These are phyloP conservation scores for Spergularia marina DNA, from an alignment of 148 eudicot genomes.

Conservation along the genomic window DNA sequence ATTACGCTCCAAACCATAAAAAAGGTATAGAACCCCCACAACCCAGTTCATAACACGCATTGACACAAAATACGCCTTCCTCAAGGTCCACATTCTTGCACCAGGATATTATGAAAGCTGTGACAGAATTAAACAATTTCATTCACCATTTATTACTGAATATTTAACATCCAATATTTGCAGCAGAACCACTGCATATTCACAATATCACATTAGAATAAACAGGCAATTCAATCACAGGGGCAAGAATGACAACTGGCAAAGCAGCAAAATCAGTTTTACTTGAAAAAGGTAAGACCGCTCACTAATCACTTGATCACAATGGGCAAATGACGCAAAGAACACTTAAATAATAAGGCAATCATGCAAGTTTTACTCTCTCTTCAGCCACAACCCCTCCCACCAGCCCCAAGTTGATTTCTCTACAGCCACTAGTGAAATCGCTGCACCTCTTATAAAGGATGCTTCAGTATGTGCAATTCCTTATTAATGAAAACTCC, in stretches of 20 bases:
- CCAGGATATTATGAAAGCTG: constrained; percentile 71
- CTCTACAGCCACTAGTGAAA: too few species aligned
- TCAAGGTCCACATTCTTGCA: constrained; percentile 86
- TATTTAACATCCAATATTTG: constrained; percentile 13
- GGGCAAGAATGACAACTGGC: neutral
- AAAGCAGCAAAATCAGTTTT: neutral
- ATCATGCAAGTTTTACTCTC: too few species aligned
- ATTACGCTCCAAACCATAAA: constrained; percentile 35
- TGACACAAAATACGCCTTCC: constrained; percentile 55
- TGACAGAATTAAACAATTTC: constrained; percentile 61
- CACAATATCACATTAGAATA: neutral
- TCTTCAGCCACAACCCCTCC: too few species aligned
- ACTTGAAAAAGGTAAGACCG: neutral
- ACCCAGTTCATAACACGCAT: constrained; percentile 40
- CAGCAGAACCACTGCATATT: constrained; percentile 13
- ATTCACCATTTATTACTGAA: constrained; percentile 33
- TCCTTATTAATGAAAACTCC: too few species aligned
- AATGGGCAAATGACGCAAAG: neutral
- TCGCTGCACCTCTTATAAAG: too few species aligned
- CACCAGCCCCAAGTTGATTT: too few species aligned
- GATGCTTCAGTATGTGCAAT: too few species aligned
- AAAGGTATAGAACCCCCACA: constrained; percentile 36
- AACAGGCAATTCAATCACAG: constrained; percentile 4
- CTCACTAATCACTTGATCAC: neutral
- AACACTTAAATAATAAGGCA: too few species aligned